These are phyloP conservation scores for Fomitopsis schrenkii DNA, from an alignment of 1,284 basidiomycete genomes.

Conservation along the genomic window DNA sequence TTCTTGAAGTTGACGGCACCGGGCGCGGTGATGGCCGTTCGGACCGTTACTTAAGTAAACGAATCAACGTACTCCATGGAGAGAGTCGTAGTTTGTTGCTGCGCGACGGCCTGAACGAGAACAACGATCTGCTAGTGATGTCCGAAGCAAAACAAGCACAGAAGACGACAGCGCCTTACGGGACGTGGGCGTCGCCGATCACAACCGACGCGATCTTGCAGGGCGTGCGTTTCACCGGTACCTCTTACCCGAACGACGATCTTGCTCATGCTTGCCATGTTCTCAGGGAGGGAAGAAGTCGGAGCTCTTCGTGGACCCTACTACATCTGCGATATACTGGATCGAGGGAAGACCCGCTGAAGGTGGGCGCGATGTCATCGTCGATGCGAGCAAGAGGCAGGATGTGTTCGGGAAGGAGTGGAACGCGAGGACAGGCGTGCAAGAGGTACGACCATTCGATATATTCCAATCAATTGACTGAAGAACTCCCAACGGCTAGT, in stretches of 20 bases:
- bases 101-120: neutral
- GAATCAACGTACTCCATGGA: no score
- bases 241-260: neutral
- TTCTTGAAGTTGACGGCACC: no score
- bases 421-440: slow-evolving; percentile 56
- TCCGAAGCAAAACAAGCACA: slow-evolving; percentile 6
- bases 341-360: slow-evolving; percentile 62
- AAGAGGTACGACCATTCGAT: slow-evolving; percentile 38
- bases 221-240: slow-evolving; percentile 33
- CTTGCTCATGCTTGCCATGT: neutral
- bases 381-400: slow-evolving; percentile 40
- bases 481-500: slow-evolving; percentile 11
- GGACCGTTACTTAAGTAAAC: no score
- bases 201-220: slow-evolving; percentile 38
- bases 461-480: no score
- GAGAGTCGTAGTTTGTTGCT: no score
- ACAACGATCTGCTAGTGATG: neutral
- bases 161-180: slow-evolving; percentile 30
- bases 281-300: slow-evolving; percentile 38
- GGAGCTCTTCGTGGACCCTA: slow-evolving; percentile 52
- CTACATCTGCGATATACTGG: slow-evolving; percentile 52
- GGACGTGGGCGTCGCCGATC: slow-evolving; percentile 35
- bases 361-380: slow-evolving; percentile 52
- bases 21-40: no score
- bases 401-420: slow-evolving; percentile 50